These are phyloP conservation scores for Sugiyamaella grinbergsii DNA, from an alignment of 1,139 yeast species.

Conservation along the genomic window DNA sequence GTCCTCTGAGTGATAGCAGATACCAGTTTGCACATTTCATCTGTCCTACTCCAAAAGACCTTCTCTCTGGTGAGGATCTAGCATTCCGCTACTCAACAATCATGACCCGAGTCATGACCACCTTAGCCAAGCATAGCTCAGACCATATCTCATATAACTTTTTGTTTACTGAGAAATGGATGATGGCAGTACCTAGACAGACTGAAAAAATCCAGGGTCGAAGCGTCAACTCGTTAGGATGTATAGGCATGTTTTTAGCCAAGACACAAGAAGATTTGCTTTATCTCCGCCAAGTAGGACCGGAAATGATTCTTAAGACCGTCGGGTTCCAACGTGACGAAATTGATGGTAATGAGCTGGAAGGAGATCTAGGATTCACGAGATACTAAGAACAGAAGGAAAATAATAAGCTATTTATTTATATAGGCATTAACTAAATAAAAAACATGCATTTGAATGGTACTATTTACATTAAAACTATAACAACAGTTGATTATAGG, in stretches of 20 bases:
- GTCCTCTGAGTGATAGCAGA: constrained; percentile 62
- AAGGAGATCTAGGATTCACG: constrained; percentile 32
- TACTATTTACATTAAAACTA: neutral
- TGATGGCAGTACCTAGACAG: constrained; percentile 83
- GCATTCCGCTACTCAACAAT: constrained; percentile 68
- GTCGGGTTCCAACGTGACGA: constrained; percentile 62
- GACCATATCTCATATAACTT: constrained; percentile 64
- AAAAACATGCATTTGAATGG: too few species aligned
- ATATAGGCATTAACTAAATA: too few species aligned
- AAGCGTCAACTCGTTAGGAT: constrained; percentile 80
- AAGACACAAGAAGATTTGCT: constrained; percentile 58
- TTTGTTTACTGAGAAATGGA: constrained; percentile 76
- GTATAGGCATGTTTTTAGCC: constrained; percentile 74
- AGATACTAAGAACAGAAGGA: constrained; percentile 29
- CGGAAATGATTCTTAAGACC: constrained; percentile 49
- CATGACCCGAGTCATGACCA: constrained; percentile 68
- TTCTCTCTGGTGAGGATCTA: constrained; percentile 46
- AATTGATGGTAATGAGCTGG: constrained; percentile 35
- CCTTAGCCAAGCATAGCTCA: constrained; percentile 46
- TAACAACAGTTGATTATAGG: too few species aligned
- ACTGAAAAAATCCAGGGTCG: constrained; percentile 44
- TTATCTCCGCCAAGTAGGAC: constrained; percentile 35
- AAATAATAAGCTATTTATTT: neutral
- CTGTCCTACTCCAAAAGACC: constrained; percentile 52
- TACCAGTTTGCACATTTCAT: constrained; percentile 84